Conservation (phyloP, 1,139 yeast genomes). For the Yamadazyma pseudoaaseri region DNA sequence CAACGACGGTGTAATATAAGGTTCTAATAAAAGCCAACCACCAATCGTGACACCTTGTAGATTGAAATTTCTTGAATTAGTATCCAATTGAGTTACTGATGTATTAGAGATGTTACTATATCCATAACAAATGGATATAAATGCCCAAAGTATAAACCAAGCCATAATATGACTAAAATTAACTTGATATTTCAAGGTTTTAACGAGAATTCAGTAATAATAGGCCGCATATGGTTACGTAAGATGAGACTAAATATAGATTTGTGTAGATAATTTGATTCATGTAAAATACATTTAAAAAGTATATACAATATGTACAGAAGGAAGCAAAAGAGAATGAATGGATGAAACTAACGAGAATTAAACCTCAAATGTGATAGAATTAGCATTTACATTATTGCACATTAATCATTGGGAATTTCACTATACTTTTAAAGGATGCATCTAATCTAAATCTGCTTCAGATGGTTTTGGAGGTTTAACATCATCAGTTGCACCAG, state of each 20-base stretch:
- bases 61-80: slow-evolving; percentile 13
- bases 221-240: no score
- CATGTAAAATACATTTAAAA: not conserved
- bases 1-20: slow-evolving; percentile 81
- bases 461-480: slow-evolving; percentile 25
- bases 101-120: not conserved
- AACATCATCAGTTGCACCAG: slow-evolving; percentile 15
- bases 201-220: no score
- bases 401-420: no score
- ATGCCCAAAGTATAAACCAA: no score
- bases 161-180: no score
- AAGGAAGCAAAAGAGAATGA: not conserved
- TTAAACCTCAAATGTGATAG: no score
- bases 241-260: no score
- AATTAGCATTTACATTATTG: no score
- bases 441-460: slow-evolving; percentile 44
- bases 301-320: slow-evolving; percentile 1
- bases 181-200: no score
- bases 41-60: slow-evolving; percentile 81
- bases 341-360: not conserved
- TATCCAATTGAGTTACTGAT: slow-evolving; percentile 7
- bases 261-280: no score
- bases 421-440: no score
- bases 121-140: no score
- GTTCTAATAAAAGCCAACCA: slow-evolving; percentile 87